A percentile compares a stretch with the other conserved stretches of the same genome.
These are phyloP conservation scores for Pseudocercospora vitis DNA, from an alignment of 2,329 filamentous ascomycete species.

Conservation along the genomic window DNA sequence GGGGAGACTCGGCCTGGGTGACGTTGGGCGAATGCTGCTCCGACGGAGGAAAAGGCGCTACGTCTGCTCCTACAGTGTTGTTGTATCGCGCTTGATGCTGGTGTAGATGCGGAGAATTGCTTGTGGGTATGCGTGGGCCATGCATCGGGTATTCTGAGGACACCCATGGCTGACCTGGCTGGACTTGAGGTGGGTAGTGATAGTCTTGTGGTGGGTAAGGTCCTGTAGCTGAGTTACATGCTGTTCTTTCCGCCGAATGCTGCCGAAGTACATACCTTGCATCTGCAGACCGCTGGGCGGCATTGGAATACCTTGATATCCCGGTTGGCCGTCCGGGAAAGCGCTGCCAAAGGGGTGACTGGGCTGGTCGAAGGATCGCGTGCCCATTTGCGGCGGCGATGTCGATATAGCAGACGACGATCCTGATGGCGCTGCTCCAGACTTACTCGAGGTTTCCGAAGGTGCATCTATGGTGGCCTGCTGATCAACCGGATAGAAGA, in stretches of 20 bases:
- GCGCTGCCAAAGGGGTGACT: constrained; percentile 23
- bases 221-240: constrained; percentile 9
- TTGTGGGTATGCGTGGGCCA: constrained; percentile 6
- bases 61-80: constrained; percentile 12
- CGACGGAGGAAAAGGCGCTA: constrained; percentile 14
- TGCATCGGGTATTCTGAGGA: constrained; percentile 7
- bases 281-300: constrained; percentile 15
- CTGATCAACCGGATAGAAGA: constrained; percentile 80
- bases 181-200: neutral
- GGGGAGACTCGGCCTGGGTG: constrained; percentile 8
- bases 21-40: constrained; percentile 15
- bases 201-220: constrained; percentile 12
- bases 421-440: constrained; percentile 22
- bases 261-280: constrained; percentile 9
- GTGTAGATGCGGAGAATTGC: constrained; percentile 5
- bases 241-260: neutral
- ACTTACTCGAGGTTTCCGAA: constrained; percentile 27
- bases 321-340: constrained; percentile 18
- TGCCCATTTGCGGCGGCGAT: constrained; percentile 25
- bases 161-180: constrained; percentile 8
- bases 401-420: constrained; percentile 32
- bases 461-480: constrained; percentile 32
- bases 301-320: constrained; percentile 23
- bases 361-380: constrained; percentile 21
- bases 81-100: constrained; percentile 9